These are phyloP conservation scores for Penicillium paradoxum DNA, from an alignment of 495 filamentous ascomycete genomes.

Conservation along the genomic window DNA sequence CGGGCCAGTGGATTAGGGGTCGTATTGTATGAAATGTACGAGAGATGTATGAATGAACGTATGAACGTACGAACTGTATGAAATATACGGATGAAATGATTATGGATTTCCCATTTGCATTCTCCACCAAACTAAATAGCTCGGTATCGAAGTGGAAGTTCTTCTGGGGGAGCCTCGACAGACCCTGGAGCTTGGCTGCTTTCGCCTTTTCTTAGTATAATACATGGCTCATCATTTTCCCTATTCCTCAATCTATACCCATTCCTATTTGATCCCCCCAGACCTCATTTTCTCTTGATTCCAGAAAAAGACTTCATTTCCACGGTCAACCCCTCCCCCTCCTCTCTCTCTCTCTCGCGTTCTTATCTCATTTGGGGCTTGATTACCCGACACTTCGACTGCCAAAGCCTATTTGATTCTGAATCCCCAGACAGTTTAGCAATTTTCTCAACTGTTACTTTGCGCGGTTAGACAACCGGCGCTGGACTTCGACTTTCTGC, in stretches of 20 bases:
- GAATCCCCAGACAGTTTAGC: background rate
- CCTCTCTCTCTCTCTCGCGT: slow-evolving; percentile 5
- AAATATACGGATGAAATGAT: too few relatives aligned
- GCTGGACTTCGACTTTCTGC: slow-evolving; percentile 15
- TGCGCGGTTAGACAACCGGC: slow-evolving; percentile 12
- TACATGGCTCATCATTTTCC: slow-evolving; percentile 6
- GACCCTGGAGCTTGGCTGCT: slow-evolving; percentile 31
- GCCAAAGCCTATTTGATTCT: background rate
- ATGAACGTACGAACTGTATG: too few relatives aligned
- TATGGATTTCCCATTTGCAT: too few relatives aligned
- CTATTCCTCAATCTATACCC: slow-evolving; percentile 5
- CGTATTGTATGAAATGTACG: too few relatives aligned
- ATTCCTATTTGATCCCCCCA: slow-evolving; percentile 6
- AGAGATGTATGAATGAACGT: too few relatives aligned
- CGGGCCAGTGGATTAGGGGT: slow-evolving; percentile 27
- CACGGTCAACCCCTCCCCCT: background rate
- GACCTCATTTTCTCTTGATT: slow-evolving; percentile 6
- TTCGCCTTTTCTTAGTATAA: slow-evolving; percentile 13
- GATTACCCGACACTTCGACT: background rate
- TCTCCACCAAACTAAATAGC: slow-evolving; percentile 11
- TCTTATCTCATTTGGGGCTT: background rate
- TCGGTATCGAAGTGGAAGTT: slow-evolving; percentile 11
- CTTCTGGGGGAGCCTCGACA: slow-evolving; percentile 20
- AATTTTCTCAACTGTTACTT: slow-evolving; percentile 20
- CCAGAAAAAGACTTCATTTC: slow-evolving; percentile 2